phyloP scores from a whole-genome alignment of 2,329 filamentous ascomycete species.

The Lasiodiplodia hormozganensis region DNA sequence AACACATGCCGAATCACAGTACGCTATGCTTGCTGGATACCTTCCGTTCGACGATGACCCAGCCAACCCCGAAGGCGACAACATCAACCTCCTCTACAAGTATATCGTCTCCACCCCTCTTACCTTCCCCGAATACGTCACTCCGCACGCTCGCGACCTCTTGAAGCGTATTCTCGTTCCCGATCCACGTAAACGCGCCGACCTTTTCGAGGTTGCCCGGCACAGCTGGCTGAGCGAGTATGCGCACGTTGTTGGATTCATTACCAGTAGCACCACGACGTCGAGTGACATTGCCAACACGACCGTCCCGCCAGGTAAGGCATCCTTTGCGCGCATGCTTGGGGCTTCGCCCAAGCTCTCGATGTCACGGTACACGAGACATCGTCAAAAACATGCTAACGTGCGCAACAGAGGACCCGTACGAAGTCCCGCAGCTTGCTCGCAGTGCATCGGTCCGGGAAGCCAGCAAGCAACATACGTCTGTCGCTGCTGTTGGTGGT shows the following conservation, averaged over 20 bases:
- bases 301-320: conserved; percentile 67
- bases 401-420: conserved; percentile 53
- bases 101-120: conserved; percentile 98
- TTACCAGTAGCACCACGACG: conserved; percentile 92
- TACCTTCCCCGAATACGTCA: conserved; percentile 98
- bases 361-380: not conserved
- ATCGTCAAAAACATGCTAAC: conserved; percentile 32
- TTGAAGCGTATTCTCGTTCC: conserved; percentile 92
- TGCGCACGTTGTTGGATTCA: conserved; percentile 94
- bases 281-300: conserved; percentile 84
- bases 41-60: conserved; percentile 98
- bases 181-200: conserved; percentile 91
- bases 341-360: not conserved
- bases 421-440: conserved; percentile 70
- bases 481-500: conserved; percentile 60
- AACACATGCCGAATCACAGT: conserved; percentile 60
- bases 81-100: conserved; percentile 98
- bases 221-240: conserved; percentile 99
- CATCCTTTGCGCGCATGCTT: not conserved
- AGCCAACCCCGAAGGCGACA: conserved; percentile 97
- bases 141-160: conserved; percentile 91
- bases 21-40: conserved; percentile 98
- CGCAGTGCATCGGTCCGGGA: conserved; percentile 94
- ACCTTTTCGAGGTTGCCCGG: conserved; percentile 94
- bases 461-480: conserved; percentile 69